Conservation (phyloP, 108 stramenopile genomes). For the Cyclotella baltica region DNA sequence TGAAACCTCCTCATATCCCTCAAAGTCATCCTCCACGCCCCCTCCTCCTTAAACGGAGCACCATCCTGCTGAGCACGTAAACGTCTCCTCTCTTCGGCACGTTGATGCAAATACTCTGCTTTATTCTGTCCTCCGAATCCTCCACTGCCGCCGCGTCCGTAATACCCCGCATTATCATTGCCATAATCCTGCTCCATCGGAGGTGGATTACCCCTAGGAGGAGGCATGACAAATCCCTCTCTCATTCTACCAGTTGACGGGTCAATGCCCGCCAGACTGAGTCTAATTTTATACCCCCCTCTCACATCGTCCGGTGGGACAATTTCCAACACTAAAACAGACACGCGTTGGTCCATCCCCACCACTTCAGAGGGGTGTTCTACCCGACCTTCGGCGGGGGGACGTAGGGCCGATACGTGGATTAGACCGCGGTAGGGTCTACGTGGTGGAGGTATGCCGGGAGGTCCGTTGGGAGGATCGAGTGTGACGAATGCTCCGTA, state of each 20-base stretch:
- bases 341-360: conserved; percentile 55
- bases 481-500: conserved; percentile 85
- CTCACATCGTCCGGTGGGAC: conserved; percentile 25
- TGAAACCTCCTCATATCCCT: conserved; percentile 26
- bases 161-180: conserved; percentile 19
- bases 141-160: conserved; percentile 14
- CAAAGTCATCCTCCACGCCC: conserved; percentile 46
- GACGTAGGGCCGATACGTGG: conserved; percentile 70
- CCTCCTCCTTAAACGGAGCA: conserved; percentile 8
- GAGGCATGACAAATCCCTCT: conserved; percentile 35
- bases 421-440: conserved; percentile 57
- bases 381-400: conserved; percentile 63
- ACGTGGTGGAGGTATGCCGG: neutral
- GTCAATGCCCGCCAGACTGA: conserved; percentile 75
- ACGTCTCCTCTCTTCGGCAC: conserved; percentile 43
- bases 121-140: conserved; percentile 13
- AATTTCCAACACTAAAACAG: conserved; percentile 67
- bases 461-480: conserved; percentile 23
- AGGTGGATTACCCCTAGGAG: conserved; percentile 26
- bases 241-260: conserved; percentile 58
- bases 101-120: conserved; percentile 28
- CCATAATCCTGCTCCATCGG: conserved; percentile 40
- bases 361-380: conserved; percentile 60
- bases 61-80: conserved; percentile 39
- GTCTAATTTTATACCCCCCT: conserved; percentile 61